These are phyloP conservation scores for Schizophyllum commune DNA, from an alignment of 1,284 basidiomycete species.

Conservation along the genomic window DNA sequence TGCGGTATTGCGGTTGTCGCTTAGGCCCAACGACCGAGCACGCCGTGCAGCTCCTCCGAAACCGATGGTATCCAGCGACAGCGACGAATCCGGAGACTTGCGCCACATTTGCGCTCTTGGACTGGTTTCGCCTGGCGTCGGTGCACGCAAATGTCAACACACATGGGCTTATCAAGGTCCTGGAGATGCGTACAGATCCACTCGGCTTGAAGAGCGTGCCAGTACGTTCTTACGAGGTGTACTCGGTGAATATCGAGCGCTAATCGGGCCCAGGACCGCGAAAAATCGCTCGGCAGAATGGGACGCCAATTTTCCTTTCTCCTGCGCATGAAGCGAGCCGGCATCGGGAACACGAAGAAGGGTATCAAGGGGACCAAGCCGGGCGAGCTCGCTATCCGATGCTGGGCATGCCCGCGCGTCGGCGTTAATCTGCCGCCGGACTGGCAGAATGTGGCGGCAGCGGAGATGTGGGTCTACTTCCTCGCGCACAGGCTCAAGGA, in stretches of 20 bases:
- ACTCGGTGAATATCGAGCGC: too few species aligned
- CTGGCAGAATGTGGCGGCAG: conserved; percentile 2
- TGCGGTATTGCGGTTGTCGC: conserved; percentile 26
- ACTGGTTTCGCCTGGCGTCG: conserved; percentile 3
- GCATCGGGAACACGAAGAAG: not conserved
- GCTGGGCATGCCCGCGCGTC: conserved; percentile 7
- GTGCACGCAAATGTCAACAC: conserved; percentile 7
- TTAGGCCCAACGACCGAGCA: not conserved
- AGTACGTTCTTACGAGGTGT: too few species aligned
- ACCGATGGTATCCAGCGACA: conserved; percentile 17
- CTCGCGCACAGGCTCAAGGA: too few species aligned
- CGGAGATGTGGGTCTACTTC: too few species aligned
- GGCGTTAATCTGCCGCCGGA: conserved; percentile 1
- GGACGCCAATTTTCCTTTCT: conserved; percentile 6
- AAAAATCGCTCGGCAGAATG: conserved; percentile 2
- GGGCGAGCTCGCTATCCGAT: conserved; percentile 1
- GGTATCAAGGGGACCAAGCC: not conserved
- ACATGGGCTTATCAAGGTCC: not conserved
- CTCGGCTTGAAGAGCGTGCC: too few species aligned
- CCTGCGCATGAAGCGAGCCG: conserved; percentile 4
- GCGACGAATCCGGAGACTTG: not conserved
- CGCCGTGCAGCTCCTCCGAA: conserved; percentile 20
- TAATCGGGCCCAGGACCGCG: conserved; percentile 1
- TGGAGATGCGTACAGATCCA: too few species aligned
- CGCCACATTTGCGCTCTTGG: conserved; percentile 10